Evolutionary conservation across 2,329 filamentous ascomycete genomes (phyloP).

Genomic region (Arthrinium phaeospermum): DNA sequence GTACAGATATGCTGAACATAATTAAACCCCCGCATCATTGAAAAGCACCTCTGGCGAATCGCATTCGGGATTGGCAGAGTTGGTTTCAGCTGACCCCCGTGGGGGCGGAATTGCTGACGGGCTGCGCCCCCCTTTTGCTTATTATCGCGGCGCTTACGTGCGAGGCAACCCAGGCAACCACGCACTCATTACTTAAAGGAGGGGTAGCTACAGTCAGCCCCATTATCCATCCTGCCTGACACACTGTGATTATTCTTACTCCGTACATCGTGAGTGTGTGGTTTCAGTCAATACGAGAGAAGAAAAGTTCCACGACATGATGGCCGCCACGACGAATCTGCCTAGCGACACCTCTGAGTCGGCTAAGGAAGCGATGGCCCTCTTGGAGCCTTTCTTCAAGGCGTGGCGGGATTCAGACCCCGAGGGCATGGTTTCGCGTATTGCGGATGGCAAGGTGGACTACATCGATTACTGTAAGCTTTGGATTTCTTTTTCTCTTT

Average conservation of each 20-base stretch:
- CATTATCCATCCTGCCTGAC: not conserved
- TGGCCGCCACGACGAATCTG: not conserved
- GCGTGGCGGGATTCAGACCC: not conserved
- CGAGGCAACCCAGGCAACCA: not conserved
- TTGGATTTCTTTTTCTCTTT: not conserved
- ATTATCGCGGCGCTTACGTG: not conserved
- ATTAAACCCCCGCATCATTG: not conserved
- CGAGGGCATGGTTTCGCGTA: not conserved
- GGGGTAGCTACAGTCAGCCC: not conserved
- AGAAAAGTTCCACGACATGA: not conserved
- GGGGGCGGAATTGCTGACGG: not conserved
- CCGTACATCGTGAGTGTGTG: no score
- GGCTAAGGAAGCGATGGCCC: not conserved
- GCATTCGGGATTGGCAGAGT: not conserved
- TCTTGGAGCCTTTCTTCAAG: not conserved
- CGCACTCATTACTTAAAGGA: not conserved
- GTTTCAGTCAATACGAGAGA: not conserved
- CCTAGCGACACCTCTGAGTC: not conserved
- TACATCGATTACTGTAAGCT: not conserved
- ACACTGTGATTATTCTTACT: not conserved
- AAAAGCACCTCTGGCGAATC: not conserved
- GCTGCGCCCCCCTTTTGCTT: not conserved
- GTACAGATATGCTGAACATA: not conserved
- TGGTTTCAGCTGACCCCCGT: constrained; percentile 1
- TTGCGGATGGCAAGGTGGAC: not conserved